Conservation (phyloP, 2,329 filamentous ascomycete species). For the Hortaea werneckii region DNA sequence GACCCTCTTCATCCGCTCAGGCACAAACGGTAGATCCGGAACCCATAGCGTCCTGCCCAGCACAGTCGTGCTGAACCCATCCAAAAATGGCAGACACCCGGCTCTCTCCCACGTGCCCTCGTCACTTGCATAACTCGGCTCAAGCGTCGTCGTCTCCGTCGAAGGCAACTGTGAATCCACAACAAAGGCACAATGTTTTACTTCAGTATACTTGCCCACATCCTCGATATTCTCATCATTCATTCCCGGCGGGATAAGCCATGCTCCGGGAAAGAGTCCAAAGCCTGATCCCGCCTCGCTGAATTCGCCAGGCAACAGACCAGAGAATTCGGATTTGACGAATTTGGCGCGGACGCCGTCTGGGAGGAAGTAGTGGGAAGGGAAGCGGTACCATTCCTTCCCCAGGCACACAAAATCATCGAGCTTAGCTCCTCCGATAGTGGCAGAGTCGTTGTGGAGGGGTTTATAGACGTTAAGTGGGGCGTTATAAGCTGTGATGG, state of each 20-base stretch:
- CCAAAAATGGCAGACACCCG: constrained; percentile 69
- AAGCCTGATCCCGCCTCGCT: constrained; percentile 54
- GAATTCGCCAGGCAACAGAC: constrained; percentile 84
- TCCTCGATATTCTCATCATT: constrained; percentile 90
- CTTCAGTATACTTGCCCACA: constrained; percentile 69
- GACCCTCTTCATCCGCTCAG: constrained; percentile 57
- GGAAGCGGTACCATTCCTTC: constrained; percentile 98
- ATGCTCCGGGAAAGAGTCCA: constrained; percentile 72
- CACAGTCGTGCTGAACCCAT: constrained; percentile 62
- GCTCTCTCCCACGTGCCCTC: constrained; percentile 66
- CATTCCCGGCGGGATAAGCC: constrained; percentile 71
- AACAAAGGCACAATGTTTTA: constrained; percentile 68
- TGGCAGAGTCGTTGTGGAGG: constrained; percentile 41
- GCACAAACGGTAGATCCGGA: constrained; percentile 60
- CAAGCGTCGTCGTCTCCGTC: constrained; percentile 50
- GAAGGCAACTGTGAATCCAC: constrained; percentile 75
- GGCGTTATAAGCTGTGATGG: constrained; percentile 73
- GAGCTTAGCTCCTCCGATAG: constrained; percentile 39
- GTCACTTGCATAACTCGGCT: constrained; percentile 73
- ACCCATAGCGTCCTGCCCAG: constrained; percentile 74
- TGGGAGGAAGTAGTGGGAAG: constrained; percentile 83
- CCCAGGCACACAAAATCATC: constrained; percentile 76
- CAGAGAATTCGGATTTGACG: constrained; percentile 78
- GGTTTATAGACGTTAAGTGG: constrained; percentile 62
- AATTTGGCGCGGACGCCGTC: constrained; percentile 78